Evolutionary conservation across 2,329 filamentous ascomycete species (phyloP).

Genomic region (Calonectria leucothoes): DNA sequence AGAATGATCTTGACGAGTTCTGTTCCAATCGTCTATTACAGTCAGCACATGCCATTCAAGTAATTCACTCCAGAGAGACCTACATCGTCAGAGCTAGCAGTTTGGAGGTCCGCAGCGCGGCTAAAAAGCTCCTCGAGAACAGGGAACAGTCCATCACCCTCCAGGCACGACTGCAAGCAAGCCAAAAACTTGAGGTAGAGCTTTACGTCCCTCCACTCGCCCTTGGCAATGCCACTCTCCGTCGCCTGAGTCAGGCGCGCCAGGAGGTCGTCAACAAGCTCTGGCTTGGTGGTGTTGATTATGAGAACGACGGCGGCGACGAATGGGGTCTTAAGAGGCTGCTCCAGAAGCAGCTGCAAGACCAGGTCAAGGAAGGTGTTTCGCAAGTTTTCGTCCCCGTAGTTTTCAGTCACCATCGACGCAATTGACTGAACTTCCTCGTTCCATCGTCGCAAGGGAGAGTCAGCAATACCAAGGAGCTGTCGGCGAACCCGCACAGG

Average conservation of each 20-base stretch:
- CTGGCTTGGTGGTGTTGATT: constrained; percentile 80
- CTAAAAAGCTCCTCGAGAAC: constrained; percentile 91
- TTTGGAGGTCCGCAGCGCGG: constrained; percentile 92
- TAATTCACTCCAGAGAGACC: constrained; percentile 49
- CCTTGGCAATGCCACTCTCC: constrained; percentile 75
- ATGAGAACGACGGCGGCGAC: constrained; percentile 85
- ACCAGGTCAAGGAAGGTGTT: constrained; percentile 78
- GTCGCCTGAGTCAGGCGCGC: constrained; percentile 68
- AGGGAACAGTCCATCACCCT: constrained; percentile 87
- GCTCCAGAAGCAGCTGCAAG: constrained; percentile 84
- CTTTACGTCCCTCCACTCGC: constrained; percentile 92
- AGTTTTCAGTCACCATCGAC: constrained; percentile 82
- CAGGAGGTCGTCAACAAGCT: constrained; percentile 79
- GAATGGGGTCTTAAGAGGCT: constrained; percentile 98
- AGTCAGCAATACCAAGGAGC: constrained; percentile 84
- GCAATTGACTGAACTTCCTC: constrained; percentile 83
- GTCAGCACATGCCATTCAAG: constrained; percentile 20
- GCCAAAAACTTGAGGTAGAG: constrained; percentile 88
- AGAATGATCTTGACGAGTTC: constrained; percentile 98
- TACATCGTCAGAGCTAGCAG: constrained; percentile 91
- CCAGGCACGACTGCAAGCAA: constrained; percentile 83
- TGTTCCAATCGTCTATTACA: constrained; percentile 71
- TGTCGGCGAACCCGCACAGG: constrained; percentile 81
- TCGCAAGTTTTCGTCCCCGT: constrained; percentile 84
- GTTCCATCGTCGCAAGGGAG: constrained; percentile 80